Evolutionary conservation across 108 stramenopile genomes (phyloP).

Genomic region (Stephanodiscus triporus): DNA sequence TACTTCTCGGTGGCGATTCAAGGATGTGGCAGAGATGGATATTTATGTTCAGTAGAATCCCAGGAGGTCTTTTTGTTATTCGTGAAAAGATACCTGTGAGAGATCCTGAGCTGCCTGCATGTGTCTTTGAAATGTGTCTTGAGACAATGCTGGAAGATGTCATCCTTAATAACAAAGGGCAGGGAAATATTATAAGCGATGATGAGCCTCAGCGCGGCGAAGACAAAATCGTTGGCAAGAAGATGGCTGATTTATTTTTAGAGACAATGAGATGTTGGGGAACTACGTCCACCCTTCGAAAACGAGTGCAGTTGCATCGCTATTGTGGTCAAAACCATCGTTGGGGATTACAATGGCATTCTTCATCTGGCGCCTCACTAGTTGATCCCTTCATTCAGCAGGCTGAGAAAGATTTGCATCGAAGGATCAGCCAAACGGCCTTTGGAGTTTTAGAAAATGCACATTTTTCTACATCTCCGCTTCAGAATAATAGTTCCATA

Average conservation of each 20-base stretch:
- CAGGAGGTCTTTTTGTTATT: constrained; percentile 74
- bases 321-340: constrained; percentile 34
- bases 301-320: constrained; percentile 62
- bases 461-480: constrained; percentile 7
- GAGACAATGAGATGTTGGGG: constrained; percentile 77
- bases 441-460: constrained; percentile 38
- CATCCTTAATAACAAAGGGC: constrained; percentile 17
- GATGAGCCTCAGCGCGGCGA: neutral
- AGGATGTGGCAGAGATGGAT: constrained; percentile 77
- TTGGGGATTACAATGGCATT: constrained; percentile 20
- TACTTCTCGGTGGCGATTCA: constrained; percentile 69
- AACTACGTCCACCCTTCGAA: constrained; percentile 64
- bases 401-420: constrained; percentile 37
- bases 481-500: constrained; percentile 4
- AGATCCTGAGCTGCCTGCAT: constrained; percentile 69
- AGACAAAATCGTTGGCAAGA: constrained; percentile 26
- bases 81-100: constrained; percentile 78
- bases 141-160: constrained; percentile 67
- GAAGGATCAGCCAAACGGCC: constrained; percentile 51
- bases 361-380: neutral
- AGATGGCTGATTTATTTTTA: constrained; percentile 66
- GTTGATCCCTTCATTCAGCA: constrained; percentile 31
- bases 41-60: constrained; percentile 61
- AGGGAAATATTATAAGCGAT: neutral
- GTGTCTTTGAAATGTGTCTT: constrained; percentile 65